A percentile compares a stretch with the other conserved stretches of the same genome.
Evolutionary conservation across 2,329 filamentous ascomycete genomes (phyloP).

Genomic region (Calonectria crousiana): DNA sequence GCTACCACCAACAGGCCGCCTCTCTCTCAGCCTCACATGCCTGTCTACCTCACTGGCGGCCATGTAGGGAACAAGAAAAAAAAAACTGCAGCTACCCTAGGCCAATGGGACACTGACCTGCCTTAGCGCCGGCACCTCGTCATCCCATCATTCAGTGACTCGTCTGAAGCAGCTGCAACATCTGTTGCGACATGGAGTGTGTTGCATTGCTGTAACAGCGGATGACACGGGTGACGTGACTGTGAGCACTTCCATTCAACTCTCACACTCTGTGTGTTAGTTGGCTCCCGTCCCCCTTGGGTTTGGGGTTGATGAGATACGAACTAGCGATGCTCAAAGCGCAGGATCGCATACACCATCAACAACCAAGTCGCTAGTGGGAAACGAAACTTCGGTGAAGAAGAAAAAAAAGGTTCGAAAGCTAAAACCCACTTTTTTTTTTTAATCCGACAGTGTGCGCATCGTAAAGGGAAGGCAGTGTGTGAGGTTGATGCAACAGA

Average conservation of each 20-base stretch:
- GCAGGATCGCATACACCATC: background rate
- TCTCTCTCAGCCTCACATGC: background rate
- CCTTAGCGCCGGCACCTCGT: background rate
- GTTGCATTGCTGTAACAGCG: background rate
- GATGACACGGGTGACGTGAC: background rate
- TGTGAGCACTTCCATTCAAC: background rate
- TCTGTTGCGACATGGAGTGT: background rate
- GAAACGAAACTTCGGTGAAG: background rate
- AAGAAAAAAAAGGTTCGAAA: background rate
- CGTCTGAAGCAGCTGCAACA: background rate
- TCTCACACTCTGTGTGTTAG: background rate
- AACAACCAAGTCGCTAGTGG: background rate
- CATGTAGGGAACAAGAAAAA: background rate
- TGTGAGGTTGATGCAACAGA: background rate
- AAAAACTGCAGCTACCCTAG: background rate
- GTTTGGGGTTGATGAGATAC: background rate
- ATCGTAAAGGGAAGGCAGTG: background rate
- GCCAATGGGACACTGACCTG: background rate
- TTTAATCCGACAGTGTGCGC: background rate
- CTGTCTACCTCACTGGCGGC: background rate
- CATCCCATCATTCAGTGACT: conserved; percentile 6
- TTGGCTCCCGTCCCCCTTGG: background rate
- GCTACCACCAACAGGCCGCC: background rate
- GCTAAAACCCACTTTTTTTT: background rate
- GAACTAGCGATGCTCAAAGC: background rate